Conservation (phyloP, 2,329 filamentous ascomycete genomes). For the Colletotrichum plurivorum region DNA sequence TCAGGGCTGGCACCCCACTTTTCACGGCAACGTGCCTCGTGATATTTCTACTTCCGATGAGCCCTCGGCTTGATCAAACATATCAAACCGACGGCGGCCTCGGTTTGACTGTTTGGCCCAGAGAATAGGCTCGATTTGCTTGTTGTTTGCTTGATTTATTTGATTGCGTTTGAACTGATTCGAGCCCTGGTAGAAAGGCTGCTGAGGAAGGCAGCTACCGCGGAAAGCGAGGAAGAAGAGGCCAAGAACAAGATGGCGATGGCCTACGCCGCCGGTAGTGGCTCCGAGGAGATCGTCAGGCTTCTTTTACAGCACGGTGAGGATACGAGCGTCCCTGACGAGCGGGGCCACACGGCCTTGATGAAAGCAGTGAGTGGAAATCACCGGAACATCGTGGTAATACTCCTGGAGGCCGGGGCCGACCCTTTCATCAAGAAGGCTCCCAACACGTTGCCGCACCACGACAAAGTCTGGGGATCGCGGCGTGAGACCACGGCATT, state of each 20-base stretch:
- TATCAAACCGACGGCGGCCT: too few relatives aligned
- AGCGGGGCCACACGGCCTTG: slow-evolving; percentile 43
- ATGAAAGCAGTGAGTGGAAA: slow-evolving; percentile 52
- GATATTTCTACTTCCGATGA: too few relatives aligned
- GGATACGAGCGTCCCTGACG: background rate
- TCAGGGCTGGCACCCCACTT: too few relatives aligned
- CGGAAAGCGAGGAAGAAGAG: too few relatives aligned
- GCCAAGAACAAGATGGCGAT: background rate
- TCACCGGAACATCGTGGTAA: slow-evolving; percentile 45
- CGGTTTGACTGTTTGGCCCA: too few relatives aligned
- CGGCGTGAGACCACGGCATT: background rate
- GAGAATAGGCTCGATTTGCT: too few relatives aligned
- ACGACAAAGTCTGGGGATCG: background rate
- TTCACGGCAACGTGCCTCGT: too few relatives aligned
- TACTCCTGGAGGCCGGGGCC: slow-evolving; percentile 53
- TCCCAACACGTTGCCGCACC: slow-evolving; percentile 41
- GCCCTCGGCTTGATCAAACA: too few relatives aligned
- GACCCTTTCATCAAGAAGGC: slow-evolving; percentile 45
- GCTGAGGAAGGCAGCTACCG: too few relatives aligned
- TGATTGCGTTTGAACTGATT: too few relatives aligned
- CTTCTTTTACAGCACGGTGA: slow-evolving; percentile 9
- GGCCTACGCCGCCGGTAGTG: slow-evolving; percentile 1
- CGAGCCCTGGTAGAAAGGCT: too few relatives aligned
- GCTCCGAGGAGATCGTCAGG: background rate
- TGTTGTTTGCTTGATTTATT: too few relatives aligned